Conservation (phyloP, 2,329 filamentous ascomycete species). For the Talaromyces funiculosus region DNA sequence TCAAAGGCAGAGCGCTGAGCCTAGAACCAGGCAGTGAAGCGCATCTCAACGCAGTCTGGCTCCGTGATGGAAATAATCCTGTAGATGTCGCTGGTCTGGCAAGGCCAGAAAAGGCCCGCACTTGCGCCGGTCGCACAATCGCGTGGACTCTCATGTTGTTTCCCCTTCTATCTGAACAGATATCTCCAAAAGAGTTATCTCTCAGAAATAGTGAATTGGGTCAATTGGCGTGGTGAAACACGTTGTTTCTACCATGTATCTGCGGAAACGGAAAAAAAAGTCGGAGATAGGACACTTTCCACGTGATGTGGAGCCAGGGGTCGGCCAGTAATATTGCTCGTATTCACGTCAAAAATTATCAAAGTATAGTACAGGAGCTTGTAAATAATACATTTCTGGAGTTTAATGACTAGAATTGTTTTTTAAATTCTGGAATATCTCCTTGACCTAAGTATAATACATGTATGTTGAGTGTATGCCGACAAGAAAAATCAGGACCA, state of each 20-base stretch:
- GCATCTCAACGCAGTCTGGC: constrained; percentile 35
- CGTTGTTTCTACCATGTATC: neutral
- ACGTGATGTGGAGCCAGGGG: constrained; percentile 15
- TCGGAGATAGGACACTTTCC: constrained; percentile 13
- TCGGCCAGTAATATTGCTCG: constrained; percentile 5
- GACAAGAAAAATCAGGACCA: constrained; percentile 3
- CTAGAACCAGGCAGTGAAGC: constrained; percentile 33
- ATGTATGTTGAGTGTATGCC: neutral
- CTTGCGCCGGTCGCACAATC: constrained; percentile 33
- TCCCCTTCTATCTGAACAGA: neutral
- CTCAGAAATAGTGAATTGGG: neutral
- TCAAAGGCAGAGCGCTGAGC: constrained; percentile 26
- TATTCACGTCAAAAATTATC: neutral
- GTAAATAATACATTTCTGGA: neutral
- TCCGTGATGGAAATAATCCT: constrained; percentile 30
- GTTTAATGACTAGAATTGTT: neutral
- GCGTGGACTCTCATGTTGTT: constrained; percentile 38
- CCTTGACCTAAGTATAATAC: constrained; percentile 6
- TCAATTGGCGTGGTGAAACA: constrained; percentile 1
- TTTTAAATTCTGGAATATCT: neutral
- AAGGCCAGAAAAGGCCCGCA: constrained; percentile 34
- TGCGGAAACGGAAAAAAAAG: constrained; percentile 11
- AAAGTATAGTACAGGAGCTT: too few relatives aligned
- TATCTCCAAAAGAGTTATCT: neutral
- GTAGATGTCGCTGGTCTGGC: constrained; percentile 24